Evolutionary conservation across 108 stramenopile genomes (phyloP).

Genomic region (Skeletonema grethae): DNA sequence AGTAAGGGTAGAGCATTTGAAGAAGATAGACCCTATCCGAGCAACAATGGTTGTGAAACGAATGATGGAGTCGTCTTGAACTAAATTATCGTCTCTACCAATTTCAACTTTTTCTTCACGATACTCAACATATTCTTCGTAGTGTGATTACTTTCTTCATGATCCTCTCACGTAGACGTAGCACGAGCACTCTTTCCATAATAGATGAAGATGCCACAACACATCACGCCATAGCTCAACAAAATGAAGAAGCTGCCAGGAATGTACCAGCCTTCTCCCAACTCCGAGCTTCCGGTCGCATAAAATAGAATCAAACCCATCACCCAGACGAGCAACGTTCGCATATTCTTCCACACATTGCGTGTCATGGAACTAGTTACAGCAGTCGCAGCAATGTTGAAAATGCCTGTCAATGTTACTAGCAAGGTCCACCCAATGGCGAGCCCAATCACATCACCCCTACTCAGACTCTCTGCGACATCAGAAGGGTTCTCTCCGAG

Average conservation of each 20-base stretch:
- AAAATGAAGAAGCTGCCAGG: constrained; percentile 38
- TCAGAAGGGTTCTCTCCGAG: constrained; percentile 22
- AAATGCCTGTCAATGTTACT: constrained; percentile 46
- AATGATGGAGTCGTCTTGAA: constrained; percentile 15
- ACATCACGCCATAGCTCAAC: constrained; percentile 26
- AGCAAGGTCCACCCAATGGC: constrained; percentile 20
- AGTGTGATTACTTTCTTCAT: too few relatives aligned
- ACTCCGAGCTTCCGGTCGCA: not conserved
- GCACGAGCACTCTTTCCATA: constrained; percentile 20
- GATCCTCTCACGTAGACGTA: too few relatives aligned
- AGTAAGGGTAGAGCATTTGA: constrained; percentile 26
- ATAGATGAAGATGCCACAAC: constrained; percentile 34
- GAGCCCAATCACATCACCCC: not conserved
- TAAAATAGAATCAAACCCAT: constrained; percentile 45
- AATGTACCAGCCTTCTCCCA: constrained; percentile 40
- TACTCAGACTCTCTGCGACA: not conserved
- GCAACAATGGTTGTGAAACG: constrained; percentile 20
- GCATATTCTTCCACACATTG: constrained; percentile 59
- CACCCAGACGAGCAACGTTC: constrained; percentile 48
- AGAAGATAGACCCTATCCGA: constrained; percentile 23
- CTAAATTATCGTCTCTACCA: not conserved
- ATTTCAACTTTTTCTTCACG: too few relatives aligned
- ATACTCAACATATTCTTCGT: too few relatives aligned
- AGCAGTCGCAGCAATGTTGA: constrained; percentile 52
- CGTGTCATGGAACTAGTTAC: constrained; percentile 60